Percentiles rank a stretch among this genome's conserved stretches.
These are phyloP conservation scores for Suhomyces chickasaworum DNA, from an alignment of 1,139 yeast species.

Conservation along the genomic window DNA sequence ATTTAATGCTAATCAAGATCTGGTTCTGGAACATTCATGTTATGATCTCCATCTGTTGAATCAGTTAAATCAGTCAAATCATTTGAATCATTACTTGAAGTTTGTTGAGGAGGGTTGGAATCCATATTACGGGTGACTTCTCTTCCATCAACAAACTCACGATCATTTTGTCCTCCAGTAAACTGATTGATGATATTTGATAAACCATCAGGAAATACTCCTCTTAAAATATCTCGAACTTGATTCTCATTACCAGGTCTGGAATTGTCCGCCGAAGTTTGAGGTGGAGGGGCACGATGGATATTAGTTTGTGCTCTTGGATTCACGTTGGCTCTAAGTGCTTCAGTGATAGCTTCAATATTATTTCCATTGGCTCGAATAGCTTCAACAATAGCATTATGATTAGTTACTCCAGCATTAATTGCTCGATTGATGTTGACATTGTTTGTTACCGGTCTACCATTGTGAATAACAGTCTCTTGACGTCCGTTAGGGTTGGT, in stretches of 20 bases:
- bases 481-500: background rate
- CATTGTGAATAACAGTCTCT: background rate
- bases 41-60: slow-evolving; percentile 6
- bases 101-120: background rate
- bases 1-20: slow-evolving; percentile 18
- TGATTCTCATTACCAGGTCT: slow-evolving; percentile 2
- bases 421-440: background rate
- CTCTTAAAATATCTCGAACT: slow-evolving; percentile 12
- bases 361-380: slow-evolving; percentile 2
- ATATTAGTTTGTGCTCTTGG: background rate
- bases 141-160: slow-evolving; percentile 18
- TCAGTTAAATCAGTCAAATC: background rate
- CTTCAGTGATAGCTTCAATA: slow-evolving; percentile 1
- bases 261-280: background rate
- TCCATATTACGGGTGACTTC: slow-evolving; percentile 5
- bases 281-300: background rate
- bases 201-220: slow-evolving; percentile 18
- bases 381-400: slow-evolving; percentile 1
- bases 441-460: background rate
- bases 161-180: slow-evolving; percentile 14
- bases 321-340: background rate
- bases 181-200: slow-evolving; percentile 17
- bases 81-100: too few species aligned
- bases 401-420: background rate
- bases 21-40: slow-evolving; percentile 13